Base-by-base conservation (phyloP, 2,329 filamentous ascomycete species). In the Fusarium succisae region DNA sequence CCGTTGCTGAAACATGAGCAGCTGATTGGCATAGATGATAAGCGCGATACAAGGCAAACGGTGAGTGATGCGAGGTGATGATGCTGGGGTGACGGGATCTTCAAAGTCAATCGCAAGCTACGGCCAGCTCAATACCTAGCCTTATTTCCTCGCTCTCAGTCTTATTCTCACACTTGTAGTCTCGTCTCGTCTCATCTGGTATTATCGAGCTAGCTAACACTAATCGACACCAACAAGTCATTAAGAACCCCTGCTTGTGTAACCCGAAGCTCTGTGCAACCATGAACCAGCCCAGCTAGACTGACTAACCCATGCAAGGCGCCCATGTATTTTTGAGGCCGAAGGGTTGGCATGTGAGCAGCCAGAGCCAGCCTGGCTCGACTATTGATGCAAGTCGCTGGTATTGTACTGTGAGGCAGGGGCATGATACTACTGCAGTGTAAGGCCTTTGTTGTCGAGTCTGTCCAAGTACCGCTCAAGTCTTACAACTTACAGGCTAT, bases 321-420 rank as follows among this genome's bases (percentile, higher is more conserved):
- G 44, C 48, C 63, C 53, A 37, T 59, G 45, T 37, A 45, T 56
- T 28, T 39, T 37, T 62, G 72, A 72, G 67, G 72, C 59, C 66
- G 68, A 74, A 72, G 38, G 45, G 45, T 30, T 43, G 44, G 59
- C 55, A 73, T 70, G 60, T 73, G 66, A 73, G 50, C 66, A 69
- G 32, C 32, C 32, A 35, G 56, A 69, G 32, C 32, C 32, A 35
- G 56, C 38, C 51, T 61, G 39, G 45, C 45, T 60, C 50, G 43
- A 69, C 59, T 74, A 74, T 74, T 74, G 67, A 74, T 66, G 68
- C 72, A 74, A 55, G 47, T 59, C 30, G 67, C 63, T 72, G 37
- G 39, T 68, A 65, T 61, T 44, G 57, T 41, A 39, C 37, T 39
- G 51, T 39, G 53, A 59, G 32, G 43, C 32, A 51, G 61, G 38